phyloP scores from a whole-genome alignment of 768 basidiomycete genomes.

The Pisolithus albus region DNA sequence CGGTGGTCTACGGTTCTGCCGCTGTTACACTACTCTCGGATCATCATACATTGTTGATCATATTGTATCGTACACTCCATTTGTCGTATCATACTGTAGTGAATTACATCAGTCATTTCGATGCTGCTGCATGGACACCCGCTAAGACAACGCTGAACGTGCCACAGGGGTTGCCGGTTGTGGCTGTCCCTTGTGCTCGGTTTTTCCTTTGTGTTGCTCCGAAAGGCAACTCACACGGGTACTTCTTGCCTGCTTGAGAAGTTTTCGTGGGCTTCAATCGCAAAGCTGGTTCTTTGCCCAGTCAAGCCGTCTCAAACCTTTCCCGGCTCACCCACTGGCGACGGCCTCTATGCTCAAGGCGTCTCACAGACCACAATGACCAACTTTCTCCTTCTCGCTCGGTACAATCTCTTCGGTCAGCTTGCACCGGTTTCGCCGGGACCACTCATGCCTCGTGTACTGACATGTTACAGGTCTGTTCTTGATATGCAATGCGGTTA shows the following conservation, averaged over 20 bases:
- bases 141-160: too few relatives aligned
- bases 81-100: constrained; percentile 12
- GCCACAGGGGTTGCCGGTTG: too few relatives aligned
- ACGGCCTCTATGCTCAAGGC: constrained; percentile 24
- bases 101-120: not conserved
- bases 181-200: too few relatives aligned
- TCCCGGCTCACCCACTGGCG: constrained; percentile 28
- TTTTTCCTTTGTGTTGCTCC: not conserved
- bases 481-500: constrained; percentile 57
- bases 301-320: not conserved
- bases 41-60: constrained; percentile 11
- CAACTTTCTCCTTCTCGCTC: constrained; percentile 41
- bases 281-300: constrained; percentile 29
- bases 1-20: not conserved
- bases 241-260: not conserved
- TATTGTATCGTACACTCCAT: constrained; percentile 13
- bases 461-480: constrained; percentile 41
- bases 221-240: not conserved
- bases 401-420: constrained; percentile 57
- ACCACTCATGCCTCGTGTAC: not conserved
- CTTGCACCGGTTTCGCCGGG: not conserved
- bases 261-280: not conserved
- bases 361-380: constrained; percentile 31
- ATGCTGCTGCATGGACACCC: too few relatives aligned
- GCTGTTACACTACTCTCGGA: constrained; percentile 16